Base-by-base conservation (phyloP, 2,329 filamentous ascomycete species). In the Curvularia hawaiiensis region DNA sequence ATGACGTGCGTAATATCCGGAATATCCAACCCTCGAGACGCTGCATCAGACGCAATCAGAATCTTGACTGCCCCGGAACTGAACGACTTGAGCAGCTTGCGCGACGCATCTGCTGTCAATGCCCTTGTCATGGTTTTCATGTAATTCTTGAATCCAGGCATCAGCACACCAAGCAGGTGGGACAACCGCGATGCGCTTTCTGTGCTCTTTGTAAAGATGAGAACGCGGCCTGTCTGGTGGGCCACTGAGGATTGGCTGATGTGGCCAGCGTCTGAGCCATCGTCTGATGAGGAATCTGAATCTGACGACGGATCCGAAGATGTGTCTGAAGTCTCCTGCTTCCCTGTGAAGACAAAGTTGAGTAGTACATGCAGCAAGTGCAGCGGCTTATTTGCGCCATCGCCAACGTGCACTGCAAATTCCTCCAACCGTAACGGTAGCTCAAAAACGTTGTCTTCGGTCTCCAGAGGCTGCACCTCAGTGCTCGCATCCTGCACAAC, bases 181-280 rank as follows among this genome's bases (percentile, higher is more conserved):
- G 90, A 88, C n/a, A 98, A 84, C 57, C 95, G 90, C n/a, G 90
- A 84, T 1, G 94, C 91, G 18, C 89, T 87, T 74, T 97, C 92
- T 72, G 94, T 97, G 56, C 91, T 96, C 67, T 92, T 92, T 46
- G 92, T 93, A 74, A 98, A 98, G 63, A 98, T 87, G 35, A 98
- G 83, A 11, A 89, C 86, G 5, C 74, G 71, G 45, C 63, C 70
- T 22, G 52, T 63, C 52, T 72, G 66, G 7, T 59, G 45, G 9
- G 65, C 60, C 20, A 73, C 58, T 20, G 58, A 63, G 31, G 22
- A 50, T 9, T 41, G 35, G 30, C 20, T 31, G 18, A 48, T 38
- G 18, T 58, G 54, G 4, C 47, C 44, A 20, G 44, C 33, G 4
- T 60, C 56, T 1, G 58, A 59, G 9, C 62, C 62, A 11, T 66